Evolutionary conservation across 495 filamentous ascomycete genomes (phyloP).

Genomic region (Penicillium coprophilum): DNA sequence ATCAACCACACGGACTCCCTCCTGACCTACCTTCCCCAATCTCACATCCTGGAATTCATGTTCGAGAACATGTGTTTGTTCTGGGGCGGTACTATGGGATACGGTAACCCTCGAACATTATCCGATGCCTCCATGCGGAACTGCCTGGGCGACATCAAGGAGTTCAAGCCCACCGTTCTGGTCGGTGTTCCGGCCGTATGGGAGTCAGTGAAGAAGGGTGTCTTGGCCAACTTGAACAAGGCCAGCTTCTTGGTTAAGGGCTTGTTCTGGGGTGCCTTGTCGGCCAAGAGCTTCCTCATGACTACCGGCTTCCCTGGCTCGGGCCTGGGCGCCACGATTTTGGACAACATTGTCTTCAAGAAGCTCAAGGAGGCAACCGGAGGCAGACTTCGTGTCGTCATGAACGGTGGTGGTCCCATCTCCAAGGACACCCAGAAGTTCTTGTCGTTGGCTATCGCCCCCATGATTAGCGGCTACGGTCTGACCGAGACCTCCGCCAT

Average conservation of each 20-base stretch:
- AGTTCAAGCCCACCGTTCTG: slow-evolving; percentile 87
- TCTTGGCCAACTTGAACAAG: slow-evolving; percentile 80
- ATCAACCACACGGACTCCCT: slow-evolving; percentile 84
- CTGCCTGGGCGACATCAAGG: slow-evolving; percentile 92
- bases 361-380: slow-evolving; percentile 91
- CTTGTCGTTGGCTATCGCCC: slow-evolving; percentile 82
- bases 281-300: slow-evolving; percentile 79
- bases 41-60: slow-evolving; percentile 96
- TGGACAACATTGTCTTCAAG: slow-evolving; percentile 81
- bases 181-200: slow-evolving; percentile 96
- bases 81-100: slow-evolving; percentile 97
- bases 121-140: slow-evolving; percentile 88
- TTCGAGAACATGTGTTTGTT: slow-evolving; percentile 91
- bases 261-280: slow-evolving; percentile 90
- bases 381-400: slow-evolving; percentile 72
- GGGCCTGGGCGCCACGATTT: slow-evolving; percentile 56
- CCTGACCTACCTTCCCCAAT: slow-evolving; percentile 88
- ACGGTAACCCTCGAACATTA: slow-evolving; percentile 90
- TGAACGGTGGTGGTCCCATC: slow-evolving; percentile 86
- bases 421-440: slow-evolving; percentile 85
- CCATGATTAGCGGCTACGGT: slow-evolving; percentile 93
- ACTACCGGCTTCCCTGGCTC: slow-evolving; percentile 71
- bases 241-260: slow-evolving; percentile 70
- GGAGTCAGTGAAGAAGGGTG: slow-evolving; percentile 98
- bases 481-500: slow-evolving; percentile 94